Base-by-base conservation (phyloP, 495 filamentous ascomycete genomes). In the Aspergillus haitiensis region DNA sequence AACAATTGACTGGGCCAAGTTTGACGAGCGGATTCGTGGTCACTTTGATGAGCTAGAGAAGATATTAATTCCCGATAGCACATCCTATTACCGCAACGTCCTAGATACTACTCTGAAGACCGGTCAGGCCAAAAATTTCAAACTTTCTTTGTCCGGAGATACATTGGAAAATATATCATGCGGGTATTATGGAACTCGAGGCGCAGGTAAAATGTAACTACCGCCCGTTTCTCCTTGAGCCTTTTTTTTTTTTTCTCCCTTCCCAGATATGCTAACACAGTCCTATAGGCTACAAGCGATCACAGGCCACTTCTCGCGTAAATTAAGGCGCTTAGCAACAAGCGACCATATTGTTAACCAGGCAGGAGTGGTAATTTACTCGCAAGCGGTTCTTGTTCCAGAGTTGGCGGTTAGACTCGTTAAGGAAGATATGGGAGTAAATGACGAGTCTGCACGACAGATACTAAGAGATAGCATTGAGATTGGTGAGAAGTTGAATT, bases 131-230 rank as follows among this genome's bases (percentile, higher is more conserved):
- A 83, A 83, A 57, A 86, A 83, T 16, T 72, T 87, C 48, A 72
- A 82, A 37, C 79, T 85, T 60, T 83, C 75, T 3, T 44, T 79
- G 27, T 49, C 60, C 46, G 68, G 66, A 31, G 70, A 78, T 54
- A 69, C 68, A 4, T 52, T 77, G 40, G 78, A 77, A 60, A 71
- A 56, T 7, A 78, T 83, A 45, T 83, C 74, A 4, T 86, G 86
- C 32, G 94, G 94, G 0, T 98, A 98, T 69, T 98, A 97, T 70
- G 94, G 94, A 1, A 81, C 87, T 2, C 81, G 88, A 53, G 94
- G 94, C 0, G 78, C 89, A 16, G 79, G 81, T 21, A 81, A 82
- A 54, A 82, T 90, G 84, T 87, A 73, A 56, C 21, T 27, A 27
- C 21, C 21, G 21, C 21, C 21, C 21, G 78, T 57, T 18, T 48